These are phyloP conservation scores for Cadophora gregata DNA, from an alignment of 2,329 filamentous ascomycete species.

Conservation along the genomic window DNA sequence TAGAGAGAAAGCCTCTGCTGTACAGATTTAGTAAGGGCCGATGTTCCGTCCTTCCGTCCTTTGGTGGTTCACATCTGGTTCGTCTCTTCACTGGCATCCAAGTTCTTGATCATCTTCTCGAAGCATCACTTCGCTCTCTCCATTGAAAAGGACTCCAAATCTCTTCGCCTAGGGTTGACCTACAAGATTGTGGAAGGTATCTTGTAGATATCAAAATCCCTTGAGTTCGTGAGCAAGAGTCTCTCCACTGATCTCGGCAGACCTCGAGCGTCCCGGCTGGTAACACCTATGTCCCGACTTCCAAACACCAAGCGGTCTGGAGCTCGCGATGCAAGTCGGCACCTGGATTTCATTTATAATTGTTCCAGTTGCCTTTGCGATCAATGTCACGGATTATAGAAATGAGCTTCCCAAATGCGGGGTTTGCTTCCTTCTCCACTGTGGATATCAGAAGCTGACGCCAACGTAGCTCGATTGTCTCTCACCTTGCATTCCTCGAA, in stretches of 20 bases:
- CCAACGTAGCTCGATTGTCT: background rate
- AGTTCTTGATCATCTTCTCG: background rate
- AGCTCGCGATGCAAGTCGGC: conserved; percentile 4
- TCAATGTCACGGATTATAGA: conserved; percentile 2
- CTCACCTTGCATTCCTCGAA: conserved; percentile 1
- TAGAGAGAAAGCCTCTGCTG: background rate
- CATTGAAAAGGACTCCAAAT: background rate
- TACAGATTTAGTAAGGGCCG: background rate
- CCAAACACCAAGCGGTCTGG: background rate
- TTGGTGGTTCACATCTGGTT: background rate
- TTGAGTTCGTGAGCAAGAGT: background rate
- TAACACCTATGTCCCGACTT: background rate
- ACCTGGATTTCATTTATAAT: background rate
- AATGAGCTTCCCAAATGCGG: background rate
- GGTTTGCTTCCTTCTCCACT: background rate
- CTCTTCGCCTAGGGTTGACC: background rate
- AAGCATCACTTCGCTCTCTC: background rate
- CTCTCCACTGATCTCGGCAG: background rate
- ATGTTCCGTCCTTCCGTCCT: background rate
- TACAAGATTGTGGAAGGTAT: too few relatives aligned
- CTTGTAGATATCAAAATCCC: background rate
- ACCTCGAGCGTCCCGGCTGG: background rate
- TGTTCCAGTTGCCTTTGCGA: background rate
- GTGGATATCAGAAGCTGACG: background rate
- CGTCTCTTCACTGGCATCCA: background rate